phyloP scores from a whole-genome alignment of 306 rosid genomes.

The Vigna nakashimae region DNA sequence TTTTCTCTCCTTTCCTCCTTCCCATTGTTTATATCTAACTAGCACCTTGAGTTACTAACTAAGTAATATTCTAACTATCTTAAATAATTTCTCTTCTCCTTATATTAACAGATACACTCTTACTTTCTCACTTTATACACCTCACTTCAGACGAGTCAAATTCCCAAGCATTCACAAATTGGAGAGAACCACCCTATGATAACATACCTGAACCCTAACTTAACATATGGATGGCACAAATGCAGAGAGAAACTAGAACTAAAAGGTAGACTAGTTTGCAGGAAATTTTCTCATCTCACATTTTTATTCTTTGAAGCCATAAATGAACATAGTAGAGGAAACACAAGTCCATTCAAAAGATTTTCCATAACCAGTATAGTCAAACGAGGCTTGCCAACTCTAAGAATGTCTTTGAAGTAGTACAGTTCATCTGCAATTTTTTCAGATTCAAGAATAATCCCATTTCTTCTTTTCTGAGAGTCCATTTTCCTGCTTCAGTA shows the following conservation, averaged over 20 bases:
- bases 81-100: too few relatives aligned
- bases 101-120: background rate
- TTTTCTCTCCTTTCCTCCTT: too few relatives aligned
- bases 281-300: slow-evolving; percentile 60
- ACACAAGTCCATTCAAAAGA: slow-evolving; percentile 70
- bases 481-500: slow-evolving; percentile 61
- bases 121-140: background rate
- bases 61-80: too few relatives aligned
- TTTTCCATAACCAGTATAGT: slow-evolving; percentile 60
- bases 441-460: slow-evolving; percentile 68
- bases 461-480: slow-evolving; percentile 54
- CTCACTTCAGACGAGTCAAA: background rate
- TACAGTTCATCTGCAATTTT: slow-evolving; percentile 72
- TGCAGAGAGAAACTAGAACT: slow-evolving; percentile 25
- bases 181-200: slow-evolving; percentile 24
- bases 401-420: slow-evolving; percentile 77
- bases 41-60: too few relatives aligned
- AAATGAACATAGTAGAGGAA: slow-evolving; percentile 65
- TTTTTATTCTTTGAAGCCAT: slow-evolving; percentile 54
- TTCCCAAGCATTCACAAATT: background rate
- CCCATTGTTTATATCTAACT: too few relatives aligned
- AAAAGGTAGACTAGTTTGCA: slow-evolving; percentile 38
- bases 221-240: slow-evolving; percentile 18
- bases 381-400: slow-evolving; percentile 59
- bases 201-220: slow-evolving; percentile 34